Conservation (phyloP, 2,329 filamentous ascomycete genomes). For the Trichocomaceae sp. region DNA sequence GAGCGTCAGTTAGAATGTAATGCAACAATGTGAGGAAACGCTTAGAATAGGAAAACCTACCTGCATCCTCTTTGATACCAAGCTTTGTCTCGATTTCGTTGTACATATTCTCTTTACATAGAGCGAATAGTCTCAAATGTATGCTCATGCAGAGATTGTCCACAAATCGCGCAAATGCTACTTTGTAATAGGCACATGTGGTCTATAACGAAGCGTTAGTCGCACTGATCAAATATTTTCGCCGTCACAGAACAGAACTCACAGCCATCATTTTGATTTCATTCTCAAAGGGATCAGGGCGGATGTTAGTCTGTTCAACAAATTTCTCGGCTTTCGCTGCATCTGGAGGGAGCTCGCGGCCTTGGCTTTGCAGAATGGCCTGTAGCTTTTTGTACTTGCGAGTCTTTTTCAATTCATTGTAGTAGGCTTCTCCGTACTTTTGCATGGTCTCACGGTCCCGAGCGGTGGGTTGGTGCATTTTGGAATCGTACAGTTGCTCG, state of each 20-base stretch:
- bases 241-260: conserved; percentile 15
- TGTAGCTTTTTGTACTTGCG: background rate
- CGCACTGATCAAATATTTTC: background rate
- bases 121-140: conserved; percentile 30
- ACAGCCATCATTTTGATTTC: conserved; percentile 41
- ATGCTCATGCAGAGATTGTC: conserved; percentile 35
- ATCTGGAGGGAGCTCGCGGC: background rate
- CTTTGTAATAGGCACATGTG: conserved; percentile 33
- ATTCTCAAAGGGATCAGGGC: conserved; percentile 27
- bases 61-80: conserved; percentile 25
- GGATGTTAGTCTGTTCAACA: conserved; percentile 20
- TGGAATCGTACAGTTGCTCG: background rate
- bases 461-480: background rate
- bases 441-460: conserved; percentile 1
- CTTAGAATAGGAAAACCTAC: conserved; percentile 18
- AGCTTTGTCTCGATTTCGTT: conserved; percentile 25
- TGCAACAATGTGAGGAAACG: background rate
- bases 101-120: conserved; percentile 29
- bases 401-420: background rate
- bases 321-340: conserved; percentile 13
- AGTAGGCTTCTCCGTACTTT: background rate
- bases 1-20: background rate
- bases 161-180: conserved; percentile 34
- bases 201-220: conserved; percentile 21
- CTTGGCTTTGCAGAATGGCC: background rate